Base-by-base conservation (phyloP, 1,284 basidiomycete genomes). In the Ustilago crameri region DNA sequence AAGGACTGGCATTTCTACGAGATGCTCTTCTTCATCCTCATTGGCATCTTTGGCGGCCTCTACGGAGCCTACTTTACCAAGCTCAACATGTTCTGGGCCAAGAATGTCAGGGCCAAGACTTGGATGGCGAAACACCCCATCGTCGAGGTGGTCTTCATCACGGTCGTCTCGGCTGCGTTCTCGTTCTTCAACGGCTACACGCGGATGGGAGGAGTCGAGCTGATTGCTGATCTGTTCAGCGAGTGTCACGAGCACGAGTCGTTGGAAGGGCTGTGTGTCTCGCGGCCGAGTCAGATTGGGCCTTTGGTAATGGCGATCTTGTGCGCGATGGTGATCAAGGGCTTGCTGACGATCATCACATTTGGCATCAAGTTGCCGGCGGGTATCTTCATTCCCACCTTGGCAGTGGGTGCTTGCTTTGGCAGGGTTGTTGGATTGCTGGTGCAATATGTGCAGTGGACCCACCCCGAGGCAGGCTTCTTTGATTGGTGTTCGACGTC, bases 61-160 rank as follows among this genome's bases (percentile, higher is more conserved):
- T 98, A 95, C 80, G 95, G 95, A 8, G 95, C 93, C 15, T 90
- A 90, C 75, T 97, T 98, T 85, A 93, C 93, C 18, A 93, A 92
- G 78, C 85, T 95, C 57, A 98, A 98, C 85, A 88, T 89, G 42
- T 66, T 70, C 47, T 98, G 95, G 95, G 90, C 74, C 48, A 75
- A 66, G 56, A 66, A 72, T 15, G 76, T 80, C 20, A 54, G 78
- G n/a, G 64, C 75, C 15, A 79, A 77, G 63, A 75, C 78, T 15
- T 78, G 78, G 76, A 76, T 80, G 74, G 69, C 73, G 12, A 62
- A 42, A 0, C 91, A 97, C 83, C 93, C 95, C 0, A 86, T 96
- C 44, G 77, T 89, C 2, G 95, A 98, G 84, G 95, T 98, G 5
- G 81, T 91, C 35, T 81, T 95, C 62, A 93, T 95, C 76, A 78